Base-by-base conservation (phyloP, 2,329 filamentous ascomycete genomes). In the Colletotrichum gigasporum region DNA sequence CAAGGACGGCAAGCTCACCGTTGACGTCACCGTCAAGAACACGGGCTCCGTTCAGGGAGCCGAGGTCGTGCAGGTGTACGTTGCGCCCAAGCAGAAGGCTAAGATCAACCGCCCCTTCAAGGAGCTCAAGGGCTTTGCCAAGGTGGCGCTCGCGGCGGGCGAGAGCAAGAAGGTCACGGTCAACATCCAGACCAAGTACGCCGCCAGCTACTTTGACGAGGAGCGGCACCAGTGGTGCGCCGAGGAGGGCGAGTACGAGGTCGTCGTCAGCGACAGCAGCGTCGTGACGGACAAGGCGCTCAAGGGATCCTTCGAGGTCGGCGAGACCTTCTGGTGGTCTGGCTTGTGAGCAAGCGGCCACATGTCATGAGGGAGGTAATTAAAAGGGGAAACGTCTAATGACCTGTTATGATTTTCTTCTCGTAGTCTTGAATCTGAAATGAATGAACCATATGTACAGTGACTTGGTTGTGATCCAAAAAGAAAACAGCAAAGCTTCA, bases 151-250 rank as follows among this genome's bases (percentile, higher is more conserved):
- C 48, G 79, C 83, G 55, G 80, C 87, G 0, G 90, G 89, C 0
- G 83, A 90, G 76, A 82, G 78, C 44, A 83, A 86, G 77, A 79
- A 69, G 6, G 86, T 88, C 2, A 78, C 82, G n/a, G 80, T 94
- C 7, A 76, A 79, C 4, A 76, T 89, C 50, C 72, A 85, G 65
- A 85, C 85, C 71, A 92, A 91, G 76, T 88, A 91, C 57, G 88
- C 87, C 0, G 85, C 87, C 0, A 86, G 87, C 56, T 93, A 89
- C 77, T 93, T 88, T 82, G 89, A 92, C 69, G 91, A 93, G 78
- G 83, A 85, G 66, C 79, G 86, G 11, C 81, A 85, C 58, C 80
- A 87, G 70, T 94, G 90, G 90, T 83, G 86, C 18, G 85, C 84
- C 2, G 90, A 92, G 77, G 83, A 83, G 72, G 91, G 90, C 28